Evolutionary conservation across 164 flowering plant genomes (phyloP), one percentile per base, ranked within the genome.

Genomic region (Chloranthus sessilifolius): DNA sequence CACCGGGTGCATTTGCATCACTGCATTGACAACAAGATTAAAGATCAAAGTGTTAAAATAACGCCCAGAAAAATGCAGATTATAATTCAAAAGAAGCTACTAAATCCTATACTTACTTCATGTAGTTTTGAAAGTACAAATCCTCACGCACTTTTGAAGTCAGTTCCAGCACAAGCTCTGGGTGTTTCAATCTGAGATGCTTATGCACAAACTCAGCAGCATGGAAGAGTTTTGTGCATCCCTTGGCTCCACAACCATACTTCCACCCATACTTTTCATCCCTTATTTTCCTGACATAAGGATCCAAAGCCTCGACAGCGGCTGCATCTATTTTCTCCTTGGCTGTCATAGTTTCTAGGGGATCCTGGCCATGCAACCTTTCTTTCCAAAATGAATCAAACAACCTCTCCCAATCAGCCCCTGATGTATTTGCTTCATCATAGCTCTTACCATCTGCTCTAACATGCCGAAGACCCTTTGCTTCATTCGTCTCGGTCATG

Each of bases 191-290:
- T 56, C 80, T 86, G 25, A 89, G 71, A 74, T 89, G 97, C 67
- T 89, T 89, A 64, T 80, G 86, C 39, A 89, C 97, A 76, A 77
- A 89, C 56, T 89, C 97, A 33, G 95, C 70, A 55, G 97, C 95
- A 69, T 89, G 97, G 57, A 89, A 89, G 22, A 89, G 92, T 68
- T 89, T 89, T 31, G 97, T 89, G 69, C 97, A 89, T 45, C 97
- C 94, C 63, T 89, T 89, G 53, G 97, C 97, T 58, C 97, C 97
- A 69, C 97, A 89, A 37, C 97, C 97, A 78, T 86, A 89, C 68
- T 89, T 89, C 97, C 97, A 89, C 1, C 97, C 97, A 59, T 89
- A 89, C 56, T 89, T 89, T 59, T 89, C 97, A 74, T 89, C 97
- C 67, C 94, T 82, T 28, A 89, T 89, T 68, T 89, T 89, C 21